Conservation (phyloP, 2,329 filamentous ascomycete genomes). For the Trichophyton schoenleinii region DNA sequence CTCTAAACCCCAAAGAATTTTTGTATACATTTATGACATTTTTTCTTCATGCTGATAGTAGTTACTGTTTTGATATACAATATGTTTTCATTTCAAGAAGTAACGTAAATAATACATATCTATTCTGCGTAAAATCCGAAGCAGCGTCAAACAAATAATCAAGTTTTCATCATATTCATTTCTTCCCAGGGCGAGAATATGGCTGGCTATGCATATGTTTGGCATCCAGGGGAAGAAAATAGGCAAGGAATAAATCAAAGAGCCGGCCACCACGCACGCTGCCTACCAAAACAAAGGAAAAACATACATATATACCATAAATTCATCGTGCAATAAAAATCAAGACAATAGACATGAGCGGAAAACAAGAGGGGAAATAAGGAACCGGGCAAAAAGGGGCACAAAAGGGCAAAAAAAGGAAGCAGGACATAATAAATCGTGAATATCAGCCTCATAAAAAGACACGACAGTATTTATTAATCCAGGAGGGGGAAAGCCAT, state of each 20-base stretch:
- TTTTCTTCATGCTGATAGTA: background rate
- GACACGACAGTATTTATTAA: background rate
- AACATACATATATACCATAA: background rate
- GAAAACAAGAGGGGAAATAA: background rate
- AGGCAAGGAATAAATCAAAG: background rate
- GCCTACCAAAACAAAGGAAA: background rate
- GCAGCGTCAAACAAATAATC: too few species aligned
- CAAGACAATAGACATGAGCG: background rate
- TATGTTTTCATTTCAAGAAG: background rate
- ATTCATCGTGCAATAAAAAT: background rate
- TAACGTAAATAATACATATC: background rate
- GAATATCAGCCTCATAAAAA: background rate
- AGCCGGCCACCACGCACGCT: background rate
- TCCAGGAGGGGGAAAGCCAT: background rate
- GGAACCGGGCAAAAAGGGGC: background rate
- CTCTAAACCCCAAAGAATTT: slow-evolving; percentile 11
- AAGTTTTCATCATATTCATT: too few species aligned
- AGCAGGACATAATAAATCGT: background rate
- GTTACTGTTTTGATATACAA: background rate
- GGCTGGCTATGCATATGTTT: background rate
- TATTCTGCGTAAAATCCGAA: too few species aligned
- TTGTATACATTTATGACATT: background rate
- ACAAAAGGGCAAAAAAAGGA: background rate
- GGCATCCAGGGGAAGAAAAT: background rate
- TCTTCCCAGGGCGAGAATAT: background rate